Evolutionary conservation across 441 rosid genomes (phyloP).

Genomic region (Gossypium schwendimanii): DNA sequence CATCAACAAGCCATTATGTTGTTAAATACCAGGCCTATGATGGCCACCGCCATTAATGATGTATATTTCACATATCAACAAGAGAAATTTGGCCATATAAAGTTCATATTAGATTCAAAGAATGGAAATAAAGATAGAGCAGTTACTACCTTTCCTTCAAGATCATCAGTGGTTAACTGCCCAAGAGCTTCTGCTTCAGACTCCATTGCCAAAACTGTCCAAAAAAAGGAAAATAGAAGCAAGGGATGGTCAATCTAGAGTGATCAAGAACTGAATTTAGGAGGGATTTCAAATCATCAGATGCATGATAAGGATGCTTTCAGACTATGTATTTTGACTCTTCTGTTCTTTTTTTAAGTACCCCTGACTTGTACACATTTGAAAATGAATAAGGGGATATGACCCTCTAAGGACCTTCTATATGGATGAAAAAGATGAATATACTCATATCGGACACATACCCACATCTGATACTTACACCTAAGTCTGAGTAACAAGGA

Average conservation of each 20-base stretch:
- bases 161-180: conserved; percentile 59
- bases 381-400: not conserved
- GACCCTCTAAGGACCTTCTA: not conserved
- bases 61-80: not conserved
- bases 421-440: not conserved
- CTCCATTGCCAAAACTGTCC: conserved; percentile 68
- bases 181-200: conserved; percentile 72
- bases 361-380: not conserved
- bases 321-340: not conserved
- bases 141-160: conserved; percentile 59
- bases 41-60: not conserved
- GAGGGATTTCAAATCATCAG: not conserved
- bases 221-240: not conserved
- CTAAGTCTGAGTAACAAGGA: not conserved
- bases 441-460: not conserved
- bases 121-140: conserved; percentile 11
- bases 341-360: not conserved
- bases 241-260: not conserved
- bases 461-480: not conserved
- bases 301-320: not conserved
- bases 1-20: not conserved
- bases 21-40: not conserved
- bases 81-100: not conserved
- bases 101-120: not conserved
- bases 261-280: not conserved